Percentiles rank a stretch among this genome's conserved stretches.
Conservation (phyloP, 2,329 filamentous ascomycete species). For the Didymella glomerata region DNA sequence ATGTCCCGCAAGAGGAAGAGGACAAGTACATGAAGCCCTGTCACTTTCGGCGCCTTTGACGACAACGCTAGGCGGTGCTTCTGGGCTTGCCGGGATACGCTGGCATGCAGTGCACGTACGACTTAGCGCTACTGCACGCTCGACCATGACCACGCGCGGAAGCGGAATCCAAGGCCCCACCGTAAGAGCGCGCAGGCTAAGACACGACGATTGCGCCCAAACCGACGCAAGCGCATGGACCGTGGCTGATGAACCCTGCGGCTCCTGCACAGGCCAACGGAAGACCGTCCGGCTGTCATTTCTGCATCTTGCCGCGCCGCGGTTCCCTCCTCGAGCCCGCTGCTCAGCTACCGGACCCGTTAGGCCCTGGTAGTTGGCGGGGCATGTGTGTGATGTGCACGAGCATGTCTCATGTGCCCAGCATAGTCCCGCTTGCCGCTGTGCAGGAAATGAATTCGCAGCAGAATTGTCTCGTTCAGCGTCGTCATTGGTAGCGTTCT, state of each 20-base stretch:
- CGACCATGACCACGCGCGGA: slow-evolving; percentile 37
- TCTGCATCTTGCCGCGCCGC: slow-evolving; percentile 30
- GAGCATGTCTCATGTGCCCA: slow-evolving; percentile 18
- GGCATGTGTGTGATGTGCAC: slow-evolving; percentile 28
- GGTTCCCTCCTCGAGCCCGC: slow-evolving; percentile 15
- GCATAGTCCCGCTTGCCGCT: slow-evolving; percentile 6
- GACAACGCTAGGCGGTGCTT: slow-evolving; percentile 25
- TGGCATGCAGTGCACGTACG: slow-evolving; percentile 28
- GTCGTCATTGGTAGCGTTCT: neutral
- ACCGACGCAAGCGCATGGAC: slow-evolving; percentile 34
- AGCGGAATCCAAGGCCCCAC: slow-evolving; percentile 32
- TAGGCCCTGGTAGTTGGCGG: slow-evolving; percentile 12
- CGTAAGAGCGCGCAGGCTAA: slow-evolving; percentile 33
- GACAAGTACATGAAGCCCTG: slow-evolving; percentile 38
- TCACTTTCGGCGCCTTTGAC: slow-evolving; percentile 33
- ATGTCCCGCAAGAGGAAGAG: slow-evolving; percentile 40
- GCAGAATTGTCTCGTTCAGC: neutral
- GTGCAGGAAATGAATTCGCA: neutral
- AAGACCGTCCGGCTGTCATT: slow-evolving; percentile 31
- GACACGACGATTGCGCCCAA: slow-evolving; percentile 26
- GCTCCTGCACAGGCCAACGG: slow-evolving; percentile 28
- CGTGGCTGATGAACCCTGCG: slow-evolving; percentile 29
- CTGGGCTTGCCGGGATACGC: slow-evolving; percentile 23
- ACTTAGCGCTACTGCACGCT: slow-evolving; percentile 40
- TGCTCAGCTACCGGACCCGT: slow-evolving; percentile 19